phyloP scores from a whole-genome alignment of 176 grass and related monocot species.

The Zea mays region DNA sequence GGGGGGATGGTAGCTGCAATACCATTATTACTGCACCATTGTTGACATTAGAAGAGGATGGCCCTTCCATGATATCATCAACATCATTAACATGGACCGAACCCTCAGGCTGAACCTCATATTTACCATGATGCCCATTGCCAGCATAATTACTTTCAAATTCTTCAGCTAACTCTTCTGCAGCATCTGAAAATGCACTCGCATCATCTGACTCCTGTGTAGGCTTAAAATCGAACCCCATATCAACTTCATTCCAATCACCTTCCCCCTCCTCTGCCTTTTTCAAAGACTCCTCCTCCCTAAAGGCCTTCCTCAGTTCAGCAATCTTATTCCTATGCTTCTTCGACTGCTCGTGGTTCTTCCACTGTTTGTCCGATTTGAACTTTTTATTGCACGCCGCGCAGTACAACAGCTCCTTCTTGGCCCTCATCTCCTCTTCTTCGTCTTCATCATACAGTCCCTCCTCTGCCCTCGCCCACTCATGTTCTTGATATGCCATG shows the following conservation, averaged over 20 bases:
- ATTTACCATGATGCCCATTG: slow-evolving; percentile 5
- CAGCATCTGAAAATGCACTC: too few relatives aligned
- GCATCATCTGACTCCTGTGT: too few relatives aligned
- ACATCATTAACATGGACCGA: slow-evolving; percentile 27
- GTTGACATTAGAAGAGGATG: slow-evolving; percentile 47
- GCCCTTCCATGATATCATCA: slow-evolving; percentile 43
- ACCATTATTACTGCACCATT: too few relatives aligned
- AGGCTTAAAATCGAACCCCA: too few relatives aligned
- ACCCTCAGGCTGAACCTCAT: slow-evolving; percentile 26
- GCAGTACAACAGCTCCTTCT: slow-evolving; percentile 83
- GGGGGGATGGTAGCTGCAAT: too few relatives aligned
- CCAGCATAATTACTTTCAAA: slow-evolving; percentile 38
- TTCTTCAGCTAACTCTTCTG: too few relatives aligned
- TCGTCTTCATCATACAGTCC: slow-evolving; percentile 53
- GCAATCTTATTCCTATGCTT: slow-evolving; percentile 86
- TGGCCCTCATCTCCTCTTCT: slow-evolving; percentile 57
- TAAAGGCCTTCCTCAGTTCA: too few relatives aligned
- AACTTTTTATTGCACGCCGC: slow-evolving; percentile 95
- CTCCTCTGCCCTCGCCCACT: slow-evolving; percentile 70
- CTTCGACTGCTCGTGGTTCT: slow-evolving; percentile 97
- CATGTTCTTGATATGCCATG: slow-evolving; percentile 74
- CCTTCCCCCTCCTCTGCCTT: too few relatives aligned
- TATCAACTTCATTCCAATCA: too few relatives aligned
- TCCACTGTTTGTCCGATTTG: slow-evolving; percentile 97
- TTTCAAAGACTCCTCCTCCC: too few relatives aligned